Evolutionary conservation across 2,329 filamentous ascomycete genomes (phyloP).

Genomic region (Colletotrichum eremochloae): DNA sequence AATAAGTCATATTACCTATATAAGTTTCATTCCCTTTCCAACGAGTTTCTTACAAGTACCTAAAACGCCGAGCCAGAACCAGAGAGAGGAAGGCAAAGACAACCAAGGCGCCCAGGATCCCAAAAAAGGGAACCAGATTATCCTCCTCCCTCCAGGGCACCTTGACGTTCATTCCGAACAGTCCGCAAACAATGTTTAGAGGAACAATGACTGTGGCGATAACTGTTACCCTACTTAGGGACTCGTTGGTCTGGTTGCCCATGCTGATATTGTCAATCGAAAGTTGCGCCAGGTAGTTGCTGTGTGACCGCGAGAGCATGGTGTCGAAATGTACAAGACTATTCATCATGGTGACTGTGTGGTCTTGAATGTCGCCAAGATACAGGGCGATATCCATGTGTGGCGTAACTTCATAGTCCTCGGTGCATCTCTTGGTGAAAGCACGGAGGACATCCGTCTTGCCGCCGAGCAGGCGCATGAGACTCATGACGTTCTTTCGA

Average conservation of each 20-base stretch:
- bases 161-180: constrained; percentile 88
- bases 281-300: constrained; percentile 95
- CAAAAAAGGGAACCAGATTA: constrained; percentile 67
- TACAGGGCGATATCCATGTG: constrained; percentile 97
- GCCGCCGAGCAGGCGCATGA: constrained; percentile 92
- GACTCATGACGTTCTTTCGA: constrained; percentile 92
- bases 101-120: constrained; percentile 65
- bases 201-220: constrained; percentile 94
- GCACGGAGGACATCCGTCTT: constrained; percentile 98
- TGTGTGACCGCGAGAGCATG: constrained; percentile 93
- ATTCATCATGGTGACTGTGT: constrained; percentile 99
- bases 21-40: background rate
- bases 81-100: constrained; percentile 63
- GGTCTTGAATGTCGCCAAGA: constrained; percentile 96
- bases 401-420: constrained; percentile 94
- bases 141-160: constrained; percentile 73
- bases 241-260: constrained; percentile 88
- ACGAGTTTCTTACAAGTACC: constrained; percentile 5
- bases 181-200: constrained; percentile 88
- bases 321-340: constrained; percentile 97
- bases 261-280: constrained; percentile 91
- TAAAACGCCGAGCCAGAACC: constrained; percentile 37
- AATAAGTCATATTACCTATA: background rate
- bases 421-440: constrained; percentile 98
- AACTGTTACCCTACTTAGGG: constrained; percentile 94